Percentiles rank a stretch among this genome's conserved stretches.
Evolutionary conservation across 805 yeast species (phyloP).

Genomic region (Schizosaccharomyces octosporus): DNA sequence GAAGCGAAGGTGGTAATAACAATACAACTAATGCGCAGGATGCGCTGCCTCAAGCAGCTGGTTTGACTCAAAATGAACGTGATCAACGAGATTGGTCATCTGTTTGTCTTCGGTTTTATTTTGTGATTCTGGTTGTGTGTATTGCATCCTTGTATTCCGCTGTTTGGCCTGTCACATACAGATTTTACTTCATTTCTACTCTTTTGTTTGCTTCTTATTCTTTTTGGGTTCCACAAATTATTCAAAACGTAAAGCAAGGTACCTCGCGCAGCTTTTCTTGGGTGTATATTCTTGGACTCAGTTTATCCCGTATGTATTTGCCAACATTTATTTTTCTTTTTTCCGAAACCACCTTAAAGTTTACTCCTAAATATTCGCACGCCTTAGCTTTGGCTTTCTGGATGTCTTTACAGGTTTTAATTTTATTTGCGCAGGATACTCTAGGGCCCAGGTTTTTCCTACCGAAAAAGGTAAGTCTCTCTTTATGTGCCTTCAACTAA

Average conservation of each 20-base stretch:
- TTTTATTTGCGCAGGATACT: conserved; percentile 36
- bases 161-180: conserved; percentile 34
- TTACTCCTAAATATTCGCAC: conserved; percentile 41
- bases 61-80: conserved; percentile 5
- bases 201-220: conserved; percentile 33
- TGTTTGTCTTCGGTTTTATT: conserved; percentile 31
- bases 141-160: conserved; percentile 31
- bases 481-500: background rate
- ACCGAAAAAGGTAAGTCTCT: conserved; percentile 20
- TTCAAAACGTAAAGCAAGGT: conserved; percentile 49
- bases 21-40: background rate
- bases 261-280: conserved; percentile 42
- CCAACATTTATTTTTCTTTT: conserved; percentile 37
- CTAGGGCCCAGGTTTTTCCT: conserved; percentile 69
- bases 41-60: conserved; percentile 8
- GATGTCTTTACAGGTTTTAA: conserved; percentile 32
- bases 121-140: conserved; percentile 27
- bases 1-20: background rate
- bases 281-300: conserved; percentile 51
- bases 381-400: conserved; percentile 27
- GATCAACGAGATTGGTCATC: conserved; percentile 6
- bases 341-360: conserved; percentile 24
- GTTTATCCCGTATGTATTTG: conserved; percentile 32
- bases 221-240: conserved; percentile 73
- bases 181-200: conserved; percentile 34